phyloP scores from a whole-genome alignment of 1,284 basidiomycete genomes.

The Pseudozyma hubeiensis region DNA sequence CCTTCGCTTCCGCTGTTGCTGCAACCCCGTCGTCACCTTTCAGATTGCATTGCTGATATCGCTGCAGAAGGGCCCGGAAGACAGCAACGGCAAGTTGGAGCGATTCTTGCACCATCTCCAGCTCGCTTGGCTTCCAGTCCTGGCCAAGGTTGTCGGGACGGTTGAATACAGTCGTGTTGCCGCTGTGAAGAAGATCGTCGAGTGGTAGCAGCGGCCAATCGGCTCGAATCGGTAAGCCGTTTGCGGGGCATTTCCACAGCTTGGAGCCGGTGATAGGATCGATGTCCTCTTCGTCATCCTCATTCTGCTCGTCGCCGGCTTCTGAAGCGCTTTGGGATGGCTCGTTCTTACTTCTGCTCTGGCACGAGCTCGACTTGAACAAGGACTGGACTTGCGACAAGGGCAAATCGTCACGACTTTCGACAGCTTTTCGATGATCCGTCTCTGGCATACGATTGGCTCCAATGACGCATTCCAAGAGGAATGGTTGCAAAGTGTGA shows the following conservation, averaged over 20 bases:
- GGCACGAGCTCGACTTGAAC: conserved; percentile 10
- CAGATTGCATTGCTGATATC: not conserved
- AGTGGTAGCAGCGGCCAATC: conserved; percentile 83
- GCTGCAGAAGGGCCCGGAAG: conserved; percentile 28
- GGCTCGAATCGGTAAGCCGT: conserved; percentile 76
- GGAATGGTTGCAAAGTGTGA: conserved; percentile 19
- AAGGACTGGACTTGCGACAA: conserved; percentile 23
- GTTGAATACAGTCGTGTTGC: conserved; percentile 59
- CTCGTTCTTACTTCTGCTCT: not conserved
- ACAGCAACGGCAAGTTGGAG: conserved; percentile 74
- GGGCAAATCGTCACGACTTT: conserved; percentile 9
- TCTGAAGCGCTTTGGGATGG: conserved; percentile 54
- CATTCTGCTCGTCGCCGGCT: conserved; percentile 47
- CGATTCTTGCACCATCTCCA: conserved; percentile 79
- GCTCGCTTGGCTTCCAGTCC: conserved; percentile 83
- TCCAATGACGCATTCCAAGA: conserved; percentile 24
- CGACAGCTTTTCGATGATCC: not conserved
- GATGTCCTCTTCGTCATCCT: conserved; percentile 28
- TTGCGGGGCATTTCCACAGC: conserved; percentile 69
- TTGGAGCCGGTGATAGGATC: conserved; percentile 63
- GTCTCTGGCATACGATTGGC: conserved; percentile 16
- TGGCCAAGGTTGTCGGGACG: conserved; percentile 79
- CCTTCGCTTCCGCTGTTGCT: conserved; percentile 5
- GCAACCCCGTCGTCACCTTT: too few relatives aligned
- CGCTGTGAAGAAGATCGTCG: conserved; percentile 77